A percentile compares a stretch with the other conserved stretches of the same genome.
Evolutionary conservation across 2,329 filamentous ascomycete genomes (phyloP).

Genomic region (Aureobasidium leucospermi): DNA sequence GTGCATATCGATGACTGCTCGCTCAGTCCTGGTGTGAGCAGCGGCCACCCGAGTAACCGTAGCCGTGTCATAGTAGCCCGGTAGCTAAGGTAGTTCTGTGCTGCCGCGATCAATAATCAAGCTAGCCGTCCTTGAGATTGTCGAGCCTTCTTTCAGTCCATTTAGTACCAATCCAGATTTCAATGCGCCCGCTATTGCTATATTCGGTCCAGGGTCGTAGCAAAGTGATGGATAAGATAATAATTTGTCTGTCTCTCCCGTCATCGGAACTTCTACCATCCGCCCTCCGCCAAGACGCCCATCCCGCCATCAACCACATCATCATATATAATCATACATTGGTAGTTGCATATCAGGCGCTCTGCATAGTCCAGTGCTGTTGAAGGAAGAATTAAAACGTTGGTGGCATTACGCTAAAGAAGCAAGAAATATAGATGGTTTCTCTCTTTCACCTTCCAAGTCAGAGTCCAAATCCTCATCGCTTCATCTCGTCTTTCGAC

Average conservation of each 20-base stretch:
- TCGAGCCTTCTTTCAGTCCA: background rate
- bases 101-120: background rate
- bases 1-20: conserved; percentile 19
- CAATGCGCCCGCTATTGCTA: too few species aligned
- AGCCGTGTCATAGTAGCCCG: background rate
- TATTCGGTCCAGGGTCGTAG: background rate
- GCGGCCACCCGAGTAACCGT: conserved; percentile 5
- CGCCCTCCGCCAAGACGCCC: background rate
- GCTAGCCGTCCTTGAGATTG: background rate
- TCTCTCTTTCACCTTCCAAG: background rate
- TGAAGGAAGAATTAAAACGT: too few species aligned
- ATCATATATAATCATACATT: background rate
- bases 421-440: too few species aligned
- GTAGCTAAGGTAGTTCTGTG: background rate
- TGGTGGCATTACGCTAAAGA: too few species aligned
- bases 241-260: background rate
- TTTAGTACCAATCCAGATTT: background rate
- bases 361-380: too few species aligned
- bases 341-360: too few species aligned
- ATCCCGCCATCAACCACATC: background rate
- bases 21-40: background rate
- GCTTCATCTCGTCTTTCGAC: background rate
- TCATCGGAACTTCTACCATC: background rate
- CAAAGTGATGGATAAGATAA: background rate
- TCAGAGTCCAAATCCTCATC: background rate